phyloP scores from a whole-genome alignment of 257 asterid genomes.

The Solanum microdontum region DNA sequence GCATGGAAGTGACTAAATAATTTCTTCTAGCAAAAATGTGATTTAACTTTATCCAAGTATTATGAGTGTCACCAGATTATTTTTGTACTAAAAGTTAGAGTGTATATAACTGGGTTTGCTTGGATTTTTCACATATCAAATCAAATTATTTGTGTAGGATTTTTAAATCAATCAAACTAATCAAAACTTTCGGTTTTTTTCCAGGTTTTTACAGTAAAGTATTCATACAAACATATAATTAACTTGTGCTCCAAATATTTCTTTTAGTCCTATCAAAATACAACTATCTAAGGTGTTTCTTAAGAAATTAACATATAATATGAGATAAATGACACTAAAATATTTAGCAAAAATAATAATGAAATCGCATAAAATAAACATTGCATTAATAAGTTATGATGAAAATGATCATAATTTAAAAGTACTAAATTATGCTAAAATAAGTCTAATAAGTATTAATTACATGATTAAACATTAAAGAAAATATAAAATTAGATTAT shows the following conservation, averaged over 20 bases:
- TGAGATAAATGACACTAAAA: background rate
- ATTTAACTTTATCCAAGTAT: background rate
- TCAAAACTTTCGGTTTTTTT: no score
- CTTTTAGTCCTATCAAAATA: background rate
- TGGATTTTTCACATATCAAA: background rate
- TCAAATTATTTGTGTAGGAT: background rate
- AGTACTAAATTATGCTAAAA: background rate
- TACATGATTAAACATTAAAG: background rate
- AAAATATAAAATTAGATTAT: no score
- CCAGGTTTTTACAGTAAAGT: background rate
- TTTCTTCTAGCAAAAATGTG: background rate
- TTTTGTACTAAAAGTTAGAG: background rate
- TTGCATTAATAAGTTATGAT: background rate
- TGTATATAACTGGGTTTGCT: background rate
- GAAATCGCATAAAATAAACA: background rate
- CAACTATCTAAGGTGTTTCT: background rate
- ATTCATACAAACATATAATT: background rate
- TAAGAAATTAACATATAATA: no score
- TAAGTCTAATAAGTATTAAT: background rate
- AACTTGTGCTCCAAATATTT: background rate
- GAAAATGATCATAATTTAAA: background rate
- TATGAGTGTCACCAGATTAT: background rate
- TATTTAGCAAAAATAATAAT: no score
- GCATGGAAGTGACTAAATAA: background rate
- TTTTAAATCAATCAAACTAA: no score